A percentile compares a stretch with the other conserved stretches of the same genome.
Evolutionary conservation across 169 alveolate genomes (phyloP).

Genomic region (Plasmodium ovale): DNA sequence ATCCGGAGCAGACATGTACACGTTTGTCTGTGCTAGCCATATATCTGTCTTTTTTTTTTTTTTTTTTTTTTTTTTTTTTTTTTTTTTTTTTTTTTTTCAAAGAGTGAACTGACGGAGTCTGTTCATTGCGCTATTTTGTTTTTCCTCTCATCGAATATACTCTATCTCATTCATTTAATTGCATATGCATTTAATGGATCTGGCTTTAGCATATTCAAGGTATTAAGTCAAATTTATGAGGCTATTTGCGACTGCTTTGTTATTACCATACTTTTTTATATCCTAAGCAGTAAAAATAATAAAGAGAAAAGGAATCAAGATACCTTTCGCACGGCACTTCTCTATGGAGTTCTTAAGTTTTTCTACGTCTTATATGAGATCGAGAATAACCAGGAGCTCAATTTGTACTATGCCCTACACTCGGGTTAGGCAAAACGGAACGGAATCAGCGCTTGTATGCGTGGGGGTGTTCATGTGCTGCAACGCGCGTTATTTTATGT

Average conservation of each 20-base stretch:
- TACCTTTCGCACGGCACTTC: conserved; percentile 14
- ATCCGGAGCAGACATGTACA: background rate
- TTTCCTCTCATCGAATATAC: conserved; percentile 39
- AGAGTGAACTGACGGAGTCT: conserved; percentile 23
- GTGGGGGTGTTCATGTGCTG: background rate
- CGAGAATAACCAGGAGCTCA: conserved; percentile 45
- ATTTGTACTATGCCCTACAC: conserved; percentile 22
- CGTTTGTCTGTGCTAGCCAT: no score
- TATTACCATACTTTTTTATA: conserved; percentile 10
- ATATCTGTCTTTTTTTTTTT: no score
- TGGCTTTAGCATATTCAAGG: conserved; percentile 66
- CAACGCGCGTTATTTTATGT: background rate
- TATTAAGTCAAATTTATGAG: conserved; percentile 64
- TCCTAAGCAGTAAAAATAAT: conserved; percentile 1
- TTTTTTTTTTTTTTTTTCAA: conserved; percentile 5
- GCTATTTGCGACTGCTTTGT: conserved; percentile 53
- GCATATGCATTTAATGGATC: conserved; percentile 54
- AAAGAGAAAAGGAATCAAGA: conserved; percentile 27
- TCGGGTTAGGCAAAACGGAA: conserved; percentile 16
- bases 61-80: background rate
- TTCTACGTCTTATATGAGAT: conserved; percentile 38
- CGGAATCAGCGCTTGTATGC: background rate
- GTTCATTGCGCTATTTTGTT: conserved; percentile 19
- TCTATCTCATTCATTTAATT: conserved; percentile 34
- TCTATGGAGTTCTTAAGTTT: conserved; percentile 44